Percentiles rank a stretch among this genome's conserved stretches.
These are phyloP conservation scores for Crithidia brevicula DNA, from an alignment of 208 protist species.

Conservation along the genomic window DNA sequence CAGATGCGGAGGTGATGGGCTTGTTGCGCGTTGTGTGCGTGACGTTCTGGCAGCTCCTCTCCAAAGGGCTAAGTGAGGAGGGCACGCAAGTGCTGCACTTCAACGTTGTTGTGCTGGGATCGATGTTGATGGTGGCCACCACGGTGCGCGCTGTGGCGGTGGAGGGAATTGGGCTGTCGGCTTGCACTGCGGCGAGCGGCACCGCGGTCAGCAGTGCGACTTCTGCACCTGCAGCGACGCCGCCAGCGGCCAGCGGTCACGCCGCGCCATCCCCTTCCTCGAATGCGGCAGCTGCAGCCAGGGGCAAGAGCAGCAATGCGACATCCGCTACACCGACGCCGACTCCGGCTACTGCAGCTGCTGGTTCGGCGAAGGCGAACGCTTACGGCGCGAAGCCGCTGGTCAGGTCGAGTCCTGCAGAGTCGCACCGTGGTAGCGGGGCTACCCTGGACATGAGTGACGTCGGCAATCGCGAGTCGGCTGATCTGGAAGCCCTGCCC, in stretches of 20 bases:
- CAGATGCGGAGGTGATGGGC: not conserved
- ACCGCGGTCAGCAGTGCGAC: not conserved
- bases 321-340: not conserved
- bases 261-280: not conserved
- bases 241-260: not conserved
- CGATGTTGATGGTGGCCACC: slow-evolving; percentile 29
- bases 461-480: too few relatives aligned
- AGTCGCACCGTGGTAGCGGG: slow-evolving; percentile 1
- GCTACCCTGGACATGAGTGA: not conserved
- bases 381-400: not conserved
- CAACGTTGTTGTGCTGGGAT: slow-evolving; percentile 26
- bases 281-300: too few relatives aligned
- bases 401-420: not conserved
- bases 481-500: not conserved
- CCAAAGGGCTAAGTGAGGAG: slow-evolving; percentile 20
- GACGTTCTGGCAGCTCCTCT: slow-evolving; percentile 25
- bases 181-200: not conserved
- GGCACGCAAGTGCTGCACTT: slow-evolving; percentile 26
- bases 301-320: not conserved
- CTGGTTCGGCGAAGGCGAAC: not conserved
- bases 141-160: slow-evolving; percentile 18
- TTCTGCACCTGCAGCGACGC: not conserved
- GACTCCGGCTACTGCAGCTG: not conserved
- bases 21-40: not conserved
- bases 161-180: slow-evolving; percentile 15